Evolutionary conservation across 805 yeast genomes (phyloP).

Genomic region (Monosporozyma aquatica): DNA sequence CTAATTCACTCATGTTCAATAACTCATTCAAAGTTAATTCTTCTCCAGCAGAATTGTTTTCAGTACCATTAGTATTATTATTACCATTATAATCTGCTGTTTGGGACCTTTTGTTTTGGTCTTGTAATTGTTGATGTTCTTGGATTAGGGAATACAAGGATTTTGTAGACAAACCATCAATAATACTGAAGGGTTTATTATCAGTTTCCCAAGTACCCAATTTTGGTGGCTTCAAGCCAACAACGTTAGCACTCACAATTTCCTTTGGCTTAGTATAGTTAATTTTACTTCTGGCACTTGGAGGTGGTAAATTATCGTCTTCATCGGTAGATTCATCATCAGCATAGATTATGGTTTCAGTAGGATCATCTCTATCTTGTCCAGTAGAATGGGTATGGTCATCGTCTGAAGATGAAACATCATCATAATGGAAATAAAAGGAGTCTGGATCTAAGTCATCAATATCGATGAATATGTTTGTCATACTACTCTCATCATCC

Average conservation of each 20-base stretch:
- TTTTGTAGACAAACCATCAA: conserved; percentile 88
- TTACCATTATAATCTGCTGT: conserved; percentile 8
- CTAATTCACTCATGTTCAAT: conserved; percentile 79
- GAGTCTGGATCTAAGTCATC: conserved; percentile 33
- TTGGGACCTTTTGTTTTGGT: conserved; percentile 20
- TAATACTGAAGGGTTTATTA: conserved; percentile 81
- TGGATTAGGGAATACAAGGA: conserved; percentile 50
- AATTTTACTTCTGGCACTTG: conserved; percentile 42
- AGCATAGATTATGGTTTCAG: conserved; percentile 32
- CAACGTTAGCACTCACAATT: conserved; percentile 76
- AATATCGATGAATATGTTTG: conserved; percentile 33
- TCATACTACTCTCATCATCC: conserved; percentile 33
- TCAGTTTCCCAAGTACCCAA: conserved; percentile 87
- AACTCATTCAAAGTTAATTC: conserved; percentile 64
- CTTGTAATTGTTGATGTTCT: conserved; percentile 24
- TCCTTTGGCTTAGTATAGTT: conserved; percentile 82
- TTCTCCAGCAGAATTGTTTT: conserved; percentile 14
- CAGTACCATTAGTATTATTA: background rate
- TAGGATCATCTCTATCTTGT: conserved; percentile 23
- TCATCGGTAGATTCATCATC: conserved; percentile 94
- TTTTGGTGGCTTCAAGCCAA: conserved; percentile 83
- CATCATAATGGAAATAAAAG: conserved; percentile 33
- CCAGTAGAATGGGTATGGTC: conserved; percentile 8
- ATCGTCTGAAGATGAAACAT: conserved; percentile 41
- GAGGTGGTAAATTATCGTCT: conserved; percentile 72